Base-by-base conservation (phyloP, 2,329 filamentous ascomycete genomes). In the Talaromyces sp. region DNA sequence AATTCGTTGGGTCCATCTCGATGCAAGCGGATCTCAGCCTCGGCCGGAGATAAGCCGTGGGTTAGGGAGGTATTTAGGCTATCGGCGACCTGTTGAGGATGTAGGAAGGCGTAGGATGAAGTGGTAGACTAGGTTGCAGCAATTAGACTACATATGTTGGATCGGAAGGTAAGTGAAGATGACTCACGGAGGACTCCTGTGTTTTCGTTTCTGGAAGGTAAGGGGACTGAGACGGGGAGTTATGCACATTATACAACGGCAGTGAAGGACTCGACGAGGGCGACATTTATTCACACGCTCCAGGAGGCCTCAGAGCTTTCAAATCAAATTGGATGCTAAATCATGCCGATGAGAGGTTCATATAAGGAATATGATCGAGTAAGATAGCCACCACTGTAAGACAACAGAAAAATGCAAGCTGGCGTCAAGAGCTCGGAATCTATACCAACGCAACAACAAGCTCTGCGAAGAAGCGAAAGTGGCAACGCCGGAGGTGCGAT, bases 1-100 rank as follows among this genome's bases (percentile, higher is more conserved):
- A 99, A 90, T 79, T 99, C 95, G 78, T 99, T 99, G 33, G 90
- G 88, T 37, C 95, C 95, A 81, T 95, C 87, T 68, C 90, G 87
- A 73, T 89, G 86, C 67, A 97, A 84, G 73, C 94, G 88, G 64
- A 89, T 86, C 66, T 93, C 84, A 41, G 93, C 95, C 78, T 97
- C 92, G 52, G 88, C 85, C 0, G 91, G 89, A 5, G 91, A 88
- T 14, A 99, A 85, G 61, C 95, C 95, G 73, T 91, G 85, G 14
- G 84, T 87, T 31, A 97, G 82, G n/a, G 93, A 97, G 3, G 94
- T 96, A 68, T 88, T 85, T 62, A 98, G 82, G 69, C 87, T 88
- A 62, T 88, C 83, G 52, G 92, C 93, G 11, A 91, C 90, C 78
- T 97, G 90, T 73, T 89, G 84, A 22, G 90, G 85, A n/a, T 88